Conservation (phyloP, 2,329 filamentous ascomycete species). For the Delphinella strobiligena region DNA sequence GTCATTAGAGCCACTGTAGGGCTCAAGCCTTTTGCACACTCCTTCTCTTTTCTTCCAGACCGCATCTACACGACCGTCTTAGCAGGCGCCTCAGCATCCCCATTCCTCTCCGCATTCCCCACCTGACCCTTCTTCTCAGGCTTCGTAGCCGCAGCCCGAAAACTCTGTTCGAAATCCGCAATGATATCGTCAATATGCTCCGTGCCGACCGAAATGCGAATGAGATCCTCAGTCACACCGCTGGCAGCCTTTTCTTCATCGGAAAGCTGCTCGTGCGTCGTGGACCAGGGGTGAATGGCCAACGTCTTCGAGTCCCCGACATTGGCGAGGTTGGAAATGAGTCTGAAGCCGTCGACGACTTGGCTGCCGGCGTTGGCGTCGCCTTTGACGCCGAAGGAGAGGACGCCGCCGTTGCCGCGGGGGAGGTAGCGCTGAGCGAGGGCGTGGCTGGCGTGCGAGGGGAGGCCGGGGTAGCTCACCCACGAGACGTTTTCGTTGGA, state of each 20-base stretch:
- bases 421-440: slow-evolving; percentile 77
- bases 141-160: slow-evolving; percentile 45
- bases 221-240: slow-evolving; percentile 80
- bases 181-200: slow-evolving; percentile 98
- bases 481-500: slow-evolving; percentile 73
- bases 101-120: slow-evolving; percentile 14
- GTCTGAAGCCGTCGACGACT: slow-evolving; percentile 86
- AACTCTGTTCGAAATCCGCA: slow-evolving; percentile 85
- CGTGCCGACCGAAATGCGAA: slow-evolving; percentile 88
- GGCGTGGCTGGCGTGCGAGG: slow-evolving; percentile 68
- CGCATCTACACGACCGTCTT: neutral
- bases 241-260: slow-evolving; percentile 70
- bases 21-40: no score
- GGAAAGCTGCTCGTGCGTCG: slow-evolving; percentile 83
- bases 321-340: slow-evolving; percentile 93
- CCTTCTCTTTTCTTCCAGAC: neutral
- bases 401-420: slow-evolving; percentile 75
- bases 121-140: slow-evolving; percentile 23
- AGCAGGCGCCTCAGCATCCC: neutral
- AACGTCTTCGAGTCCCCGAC: slow-evolving; percentile 92
- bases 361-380: slow-evolving; percentile 71
- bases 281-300: slow-evolving; percentile 90
- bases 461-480: slow-evolving; percentile 87
- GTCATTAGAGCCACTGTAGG: no score
- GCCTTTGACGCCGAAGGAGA: slow-evolving; percentile 90